Evolutionary conservation across 345 rosid genomes (phyloP).

Genomic region (Ricinus communis): DNA sequence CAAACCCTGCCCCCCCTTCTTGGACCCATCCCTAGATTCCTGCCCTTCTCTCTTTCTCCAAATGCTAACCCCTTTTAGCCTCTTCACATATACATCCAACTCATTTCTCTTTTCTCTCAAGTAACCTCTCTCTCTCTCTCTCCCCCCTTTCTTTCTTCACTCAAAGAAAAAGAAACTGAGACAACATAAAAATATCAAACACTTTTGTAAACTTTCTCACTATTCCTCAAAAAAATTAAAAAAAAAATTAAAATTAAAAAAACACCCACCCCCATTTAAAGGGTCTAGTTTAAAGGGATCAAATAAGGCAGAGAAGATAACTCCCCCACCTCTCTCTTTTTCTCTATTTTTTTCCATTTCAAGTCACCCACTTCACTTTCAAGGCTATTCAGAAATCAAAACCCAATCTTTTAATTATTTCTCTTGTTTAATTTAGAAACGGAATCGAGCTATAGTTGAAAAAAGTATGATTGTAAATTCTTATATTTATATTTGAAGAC

Average conservation of each 20-base stretch:
- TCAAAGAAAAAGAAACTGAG: background rate
- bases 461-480: background rate
- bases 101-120: slow-evolving; percentile 31
- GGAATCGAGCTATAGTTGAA: background rate
- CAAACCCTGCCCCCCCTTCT: slow-evolving; percentile 55
- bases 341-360: background rate
- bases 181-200: too few relatives aligned
- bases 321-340: background rate
- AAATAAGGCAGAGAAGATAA: background rate
- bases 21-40: slow-evolving; percentile 65
- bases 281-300: slow-evolving; percentile 6
- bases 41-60: slow-evolving; percentile 15
- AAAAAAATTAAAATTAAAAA: background rate
- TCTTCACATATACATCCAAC: slow-evolving; percentile 26
- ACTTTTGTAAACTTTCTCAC: too few relatives aligned
- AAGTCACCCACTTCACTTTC: slow-evolving; percentile 26
- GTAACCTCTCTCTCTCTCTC: background rate
- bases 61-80: slow-evolving; percentile 7
- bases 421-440: background rate
- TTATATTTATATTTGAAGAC: slow-evolving; percentile 30
- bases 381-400: slow-evolving; percentile 13
- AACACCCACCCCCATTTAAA: background rate
- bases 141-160: background rate
- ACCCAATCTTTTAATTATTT: slow-evolving; percentile 4
- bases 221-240: too few relatives aligned